These are phyloP conservation scores for Guadua angustifolia DNA, from an alignment of 176 grass and related monocot species.

Conservation along the genomic window DNA sequence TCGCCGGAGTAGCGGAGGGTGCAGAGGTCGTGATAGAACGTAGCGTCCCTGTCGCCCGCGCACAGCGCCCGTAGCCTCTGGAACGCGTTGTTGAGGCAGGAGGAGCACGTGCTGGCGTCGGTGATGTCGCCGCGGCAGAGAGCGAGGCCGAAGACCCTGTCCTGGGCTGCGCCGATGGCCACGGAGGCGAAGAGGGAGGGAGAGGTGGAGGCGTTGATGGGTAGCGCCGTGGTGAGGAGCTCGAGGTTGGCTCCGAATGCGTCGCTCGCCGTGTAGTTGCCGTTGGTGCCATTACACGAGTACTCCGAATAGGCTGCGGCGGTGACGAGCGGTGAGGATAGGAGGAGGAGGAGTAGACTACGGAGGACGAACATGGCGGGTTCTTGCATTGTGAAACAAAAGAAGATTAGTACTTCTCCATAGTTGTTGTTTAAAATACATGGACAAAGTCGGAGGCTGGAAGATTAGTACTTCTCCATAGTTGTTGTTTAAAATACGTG, in stretches of 20 bases:
- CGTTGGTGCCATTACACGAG: constrained; percentile 46
- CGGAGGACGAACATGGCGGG: background rate
- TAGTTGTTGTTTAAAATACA: background rate
- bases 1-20: constrained; percentile 52
- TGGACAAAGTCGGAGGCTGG: constrained; percentile 1
- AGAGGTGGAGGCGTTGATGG: constrained; percentile 24
- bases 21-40: constrained; percentile 62
- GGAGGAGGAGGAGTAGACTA: background rate
- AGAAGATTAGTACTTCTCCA: too few species aligned
- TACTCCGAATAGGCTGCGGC: constrained; percentile 43
- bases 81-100: constrained; percentile 46
- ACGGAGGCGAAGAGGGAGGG: constrained; percentile 23
- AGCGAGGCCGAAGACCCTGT: constrained; percentile 43
- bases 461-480: too few species aligned
- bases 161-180: constrained; percentile 29
- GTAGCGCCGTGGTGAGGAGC: constrained; percentile 18
- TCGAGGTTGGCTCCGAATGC: constrained; percentile 52
- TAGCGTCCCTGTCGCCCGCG: constrained; percentile 30
- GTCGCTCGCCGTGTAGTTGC: constrained; percentile 43
- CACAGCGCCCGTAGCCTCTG: constrained; percentile 6
- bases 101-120: constrained; percentile 35
- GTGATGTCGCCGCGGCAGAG: constrained; percentile 65
- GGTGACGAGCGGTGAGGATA: background rate
- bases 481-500: background rate
- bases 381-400: background rate